Conservation (phyloP, 139 green algal species). For the Chlorella vulgaris region DNA sequence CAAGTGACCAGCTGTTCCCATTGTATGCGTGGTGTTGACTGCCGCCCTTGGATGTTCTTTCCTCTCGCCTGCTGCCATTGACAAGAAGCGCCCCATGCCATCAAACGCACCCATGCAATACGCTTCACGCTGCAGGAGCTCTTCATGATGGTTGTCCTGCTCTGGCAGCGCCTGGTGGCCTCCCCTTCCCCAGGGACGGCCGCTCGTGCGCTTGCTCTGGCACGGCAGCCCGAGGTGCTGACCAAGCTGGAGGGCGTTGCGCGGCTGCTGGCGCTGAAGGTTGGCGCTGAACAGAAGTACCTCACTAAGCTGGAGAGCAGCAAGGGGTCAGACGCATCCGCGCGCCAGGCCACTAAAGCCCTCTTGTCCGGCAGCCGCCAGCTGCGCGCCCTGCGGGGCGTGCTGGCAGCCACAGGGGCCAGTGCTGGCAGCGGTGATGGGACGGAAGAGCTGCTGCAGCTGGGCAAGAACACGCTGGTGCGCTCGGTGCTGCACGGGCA, state of each 20-base stretch:
- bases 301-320: conserved; percentile 75
- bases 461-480: conserved; percentile 43
- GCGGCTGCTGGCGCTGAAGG: conserved; percentile 71
- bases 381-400: conserved; percentile 54
- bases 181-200: neutral
- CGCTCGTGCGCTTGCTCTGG: conserved; percentile 42
- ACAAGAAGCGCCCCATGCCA: no score
- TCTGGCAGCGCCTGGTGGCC: conserved; percentile 57
- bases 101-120: neutral
- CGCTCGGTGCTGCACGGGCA: conserved; percentile 2
- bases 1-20: no score
- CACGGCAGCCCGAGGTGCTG: conserved; percentile 30
- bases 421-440: neutral
- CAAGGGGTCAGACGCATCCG: conserved; percentile 57
- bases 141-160: conserved; percentile 54
- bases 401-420: conserved; percentile 48
- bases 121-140: conserved; percentile 51
- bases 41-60: no score
- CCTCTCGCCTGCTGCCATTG: no score
- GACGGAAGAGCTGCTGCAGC: neutral
- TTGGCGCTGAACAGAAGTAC: conserved; percentile 77
- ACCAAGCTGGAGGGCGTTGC: conserved; percentile 70
- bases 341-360: conserved; percentile 66
- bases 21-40: neutral
- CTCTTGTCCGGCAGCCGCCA: conserved; percentile 58